Percentiles rank a stretch among this genome's conserved stretches.
These are phyloP conservation scores for Arthrobotrys megalospora DNA, from an alignment of 2,329 filamentous ascomycete genomes.

Conservation along the genomic window DNA sequence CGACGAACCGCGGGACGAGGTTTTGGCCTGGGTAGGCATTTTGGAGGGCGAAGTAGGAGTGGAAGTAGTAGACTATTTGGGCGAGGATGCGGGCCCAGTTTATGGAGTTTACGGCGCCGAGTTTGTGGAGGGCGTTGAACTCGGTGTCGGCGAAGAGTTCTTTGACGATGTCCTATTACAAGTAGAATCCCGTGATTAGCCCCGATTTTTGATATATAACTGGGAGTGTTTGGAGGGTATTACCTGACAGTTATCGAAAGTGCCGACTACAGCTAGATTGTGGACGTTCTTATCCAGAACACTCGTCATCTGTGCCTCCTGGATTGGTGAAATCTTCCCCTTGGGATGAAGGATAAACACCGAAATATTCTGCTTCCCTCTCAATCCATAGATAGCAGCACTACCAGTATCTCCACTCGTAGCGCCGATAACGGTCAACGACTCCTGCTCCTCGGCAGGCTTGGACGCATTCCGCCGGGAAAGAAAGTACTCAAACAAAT, in stretches of 20 bases:
- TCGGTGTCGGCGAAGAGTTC: conserved; percentile 88
- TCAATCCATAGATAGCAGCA: conserved; percentile 93
- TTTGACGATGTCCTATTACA: conserved; percentile 85
- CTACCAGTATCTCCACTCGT: conserved; percentile 93
- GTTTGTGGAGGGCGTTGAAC: conserved; percentile 84
- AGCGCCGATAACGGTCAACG: conserved; percentile 87
- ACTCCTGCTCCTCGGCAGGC: conserved; percentile 72
- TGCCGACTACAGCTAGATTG: conserved; percentile 89
- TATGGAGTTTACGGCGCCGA: conserved; percentile 96
- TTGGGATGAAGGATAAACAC: conserved; percentile 96
- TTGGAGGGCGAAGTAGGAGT: conserved; percentile 88
- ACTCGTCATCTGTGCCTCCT: conserved; percentile 98
- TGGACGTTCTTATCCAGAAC: conserved; percentile 91
- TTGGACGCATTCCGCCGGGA: conserved; percentile 80
- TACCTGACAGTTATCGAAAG: conserved; percentile 95
- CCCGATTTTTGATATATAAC: neutral
- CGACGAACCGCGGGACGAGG: conserved; percentile 84
- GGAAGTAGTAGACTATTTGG: conserved; percentile 97
- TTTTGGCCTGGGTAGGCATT: conserved; percentile 71
- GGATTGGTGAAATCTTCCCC: conserved; percentile 89
- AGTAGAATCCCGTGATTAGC: neutral
- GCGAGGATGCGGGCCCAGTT: conserved; percentile 96
- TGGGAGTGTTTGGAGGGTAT: neutral
- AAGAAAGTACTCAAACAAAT: conserved; percentile 92
- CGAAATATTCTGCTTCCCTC: conserved; percentile 96